Conservation (phyloP, 306 rosid species). For the Malus sylvestris region DNA sequence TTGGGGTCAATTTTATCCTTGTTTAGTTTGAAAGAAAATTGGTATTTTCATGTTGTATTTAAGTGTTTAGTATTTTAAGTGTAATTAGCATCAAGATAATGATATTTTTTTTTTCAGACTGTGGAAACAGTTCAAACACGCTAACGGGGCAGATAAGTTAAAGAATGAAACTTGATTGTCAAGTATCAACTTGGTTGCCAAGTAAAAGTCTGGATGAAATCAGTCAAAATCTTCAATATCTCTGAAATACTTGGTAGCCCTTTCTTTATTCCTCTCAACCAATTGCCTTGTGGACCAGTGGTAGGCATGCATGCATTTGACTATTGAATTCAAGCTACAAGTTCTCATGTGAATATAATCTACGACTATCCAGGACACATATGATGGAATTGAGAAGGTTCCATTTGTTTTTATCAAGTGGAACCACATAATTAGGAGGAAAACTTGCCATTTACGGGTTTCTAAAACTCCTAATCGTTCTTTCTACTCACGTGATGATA, state of each 20-base stretch:
- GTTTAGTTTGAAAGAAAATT: neutral
- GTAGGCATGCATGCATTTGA: neutral
- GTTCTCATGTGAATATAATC: neutral
- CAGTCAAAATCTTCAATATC: neutral
- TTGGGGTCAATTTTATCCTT: neutral
- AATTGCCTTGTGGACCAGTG: neutral
- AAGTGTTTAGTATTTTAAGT: too few relatives aligned
- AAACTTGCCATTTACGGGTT: neutral
- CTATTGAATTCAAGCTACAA: neutral
- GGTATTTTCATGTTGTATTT: neutral
- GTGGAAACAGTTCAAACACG: conserved; percentile 2
- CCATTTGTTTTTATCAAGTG: neutral
- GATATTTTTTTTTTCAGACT: neutral
- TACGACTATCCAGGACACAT: neutral
- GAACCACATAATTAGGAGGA: neutral
- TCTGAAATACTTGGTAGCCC: neutral
- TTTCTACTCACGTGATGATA: too few relatives aligned
- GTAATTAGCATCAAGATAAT: neutral
- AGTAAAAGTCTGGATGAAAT: neutral
- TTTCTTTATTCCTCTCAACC: neutral
- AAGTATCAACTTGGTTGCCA: neutral
- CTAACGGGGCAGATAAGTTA: neutral
- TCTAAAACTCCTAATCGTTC: too few relatives aligned
- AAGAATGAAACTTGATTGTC: conserved; percentile 1
- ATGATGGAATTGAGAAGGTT: neutral